Base-by-base conservation (phyloP, 164 flowering plant species). In the Aristolochia fimbriata region DNA sequence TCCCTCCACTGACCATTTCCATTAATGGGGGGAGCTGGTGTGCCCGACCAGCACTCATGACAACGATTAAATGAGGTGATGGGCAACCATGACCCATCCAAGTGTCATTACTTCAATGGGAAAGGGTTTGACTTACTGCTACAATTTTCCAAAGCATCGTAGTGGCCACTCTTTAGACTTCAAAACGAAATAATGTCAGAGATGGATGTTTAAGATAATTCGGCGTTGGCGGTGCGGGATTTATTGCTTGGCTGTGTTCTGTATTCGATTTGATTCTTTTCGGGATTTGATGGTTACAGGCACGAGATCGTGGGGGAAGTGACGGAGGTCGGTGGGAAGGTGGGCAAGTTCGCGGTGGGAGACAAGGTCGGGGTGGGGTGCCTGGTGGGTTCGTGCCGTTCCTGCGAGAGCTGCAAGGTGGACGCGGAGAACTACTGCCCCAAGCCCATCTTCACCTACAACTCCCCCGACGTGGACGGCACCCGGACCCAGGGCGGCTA, bases 331-430 rank as follows among this genome's bases (percentile, higher is more conserved):
- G 74, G 74, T 12, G 15, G 33, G 58, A 71, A 74, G 13, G 78
- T 74, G 15, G 10, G 16, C 23, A 74, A 72, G 15, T 65, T 71
- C 68, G 71, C 73, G 56, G 76, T 66, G n/a, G 81, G 81, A 47
- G 81, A 75, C n/a, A 75, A 54, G 46, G 81, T 70, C 0, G 79
- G 82, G 1, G 77, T 78, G 4, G 82, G 79, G 4, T 71, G 72
- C 72, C 21, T 71, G 41, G 72, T 76, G 2, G 74, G 74, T 3
- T 47, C 77, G 2, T 75, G 76, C 55, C 66, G 56, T 27, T 55
- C 75, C 24, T 72, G 81, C 55, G 53, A 55, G n/a, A 68, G 15
- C 65, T 73, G 81, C 65, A 41, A 14, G 0, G 52, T 53, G 2
- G 53, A 62, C 52, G 67, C 63, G 15, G 79, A 75, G 65, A 73